Base-by-base conservation (phyloP, 2,329 filamentous ascomycete species). In the Xylariaceae sp. region DNA sequence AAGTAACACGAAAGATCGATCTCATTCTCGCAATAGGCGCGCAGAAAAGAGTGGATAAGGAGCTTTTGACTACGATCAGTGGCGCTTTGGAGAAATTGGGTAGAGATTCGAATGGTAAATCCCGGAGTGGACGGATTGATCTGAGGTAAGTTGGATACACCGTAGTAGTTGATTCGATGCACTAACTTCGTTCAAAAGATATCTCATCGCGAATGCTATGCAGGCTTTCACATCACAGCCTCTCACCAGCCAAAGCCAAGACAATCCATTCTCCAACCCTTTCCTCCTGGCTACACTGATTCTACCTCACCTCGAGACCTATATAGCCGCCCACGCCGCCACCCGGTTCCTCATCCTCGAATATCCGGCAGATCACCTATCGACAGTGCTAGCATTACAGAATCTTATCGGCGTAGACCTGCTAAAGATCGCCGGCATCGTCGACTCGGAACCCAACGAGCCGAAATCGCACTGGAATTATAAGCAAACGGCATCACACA, bases 11-110 rank as follows among this genome's bases (percentile, higher is more conserved):
- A 35, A 74, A 72, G 39, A 68, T 82, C 9, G 80, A 85, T 60
- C 74, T 84, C 47, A 81, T 86, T 3, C 66, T 86, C 9, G 82
- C 82, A 2, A 71, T 86, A 26, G 83, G 83, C 3, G 75, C 76
- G 3, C 80, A 86, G 59, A 72, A 72, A 29, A 77, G 75, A 2
- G 80, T 85, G 1, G 74, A 73, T 32, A 76, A 72, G 56, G 73
- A 76, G 1, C 79, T 81, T 47, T 69, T 76, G 4, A 69, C 73
- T 2, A 69, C 73, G 4, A 72, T 85, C 6, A 74, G 73, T 2
- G 73, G 75, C 0, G 76, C 77, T 52, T 65, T 86, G 8, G 81
- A 85, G 60, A 77, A 74, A 51, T 68, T 85, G 3, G 82, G 81
- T 0, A 72, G 68, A 5, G 79, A 79, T 55, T 68, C 74, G 0